Percentiles rank a stretch among this genome's conserved stretches.
Conservation (phyloP, 2,329 filamentous ascomycete species). For the Myriosclerotinia duriaeana region DNA sequence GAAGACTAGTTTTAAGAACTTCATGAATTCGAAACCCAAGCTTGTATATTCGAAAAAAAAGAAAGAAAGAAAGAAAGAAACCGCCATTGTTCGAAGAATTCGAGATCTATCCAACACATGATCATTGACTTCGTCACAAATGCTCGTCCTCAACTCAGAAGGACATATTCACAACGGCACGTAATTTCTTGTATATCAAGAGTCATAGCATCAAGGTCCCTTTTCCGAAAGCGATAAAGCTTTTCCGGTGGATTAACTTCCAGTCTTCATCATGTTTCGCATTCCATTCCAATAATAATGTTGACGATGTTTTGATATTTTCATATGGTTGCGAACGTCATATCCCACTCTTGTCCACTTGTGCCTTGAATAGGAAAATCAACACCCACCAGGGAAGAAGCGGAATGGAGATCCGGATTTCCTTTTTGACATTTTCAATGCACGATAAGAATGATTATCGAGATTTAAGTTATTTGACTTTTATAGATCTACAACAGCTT, state of each 20-base stretch:
- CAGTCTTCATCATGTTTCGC: background rate
- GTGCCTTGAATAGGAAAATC: background rate
- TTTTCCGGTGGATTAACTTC: background rate
- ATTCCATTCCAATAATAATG: too few species aligned
- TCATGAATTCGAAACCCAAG: too few species aligned
- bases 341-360: background rate
- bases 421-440: background rate
- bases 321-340: slow-evolving; percentile 10
- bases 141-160: too few species aligned
- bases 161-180: too few species aligned
- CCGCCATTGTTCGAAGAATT: too few species aligned
- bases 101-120: too few species aligned
- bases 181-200: background rate
- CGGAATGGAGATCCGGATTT: background rate
- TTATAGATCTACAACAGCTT: slow-evolving; percentile 5
- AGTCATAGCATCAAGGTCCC: background rate
- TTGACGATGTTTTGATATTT: background rate
- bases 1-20: too few species aligned
- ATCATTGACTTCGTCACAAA: too few species aligned
- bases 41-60: too few species aligned
- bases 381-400: background rate
- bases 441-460: slow-evolving; percentile 1
- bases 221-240: slow-evolving; percentile 14
- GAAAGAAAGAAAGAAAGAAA: too few species aligned
- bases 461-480: background rate